phyloP scores from a whole-genome alignment of 2,329 filamentous ascomycete species.

The Exophiala bonariae region DNA sequence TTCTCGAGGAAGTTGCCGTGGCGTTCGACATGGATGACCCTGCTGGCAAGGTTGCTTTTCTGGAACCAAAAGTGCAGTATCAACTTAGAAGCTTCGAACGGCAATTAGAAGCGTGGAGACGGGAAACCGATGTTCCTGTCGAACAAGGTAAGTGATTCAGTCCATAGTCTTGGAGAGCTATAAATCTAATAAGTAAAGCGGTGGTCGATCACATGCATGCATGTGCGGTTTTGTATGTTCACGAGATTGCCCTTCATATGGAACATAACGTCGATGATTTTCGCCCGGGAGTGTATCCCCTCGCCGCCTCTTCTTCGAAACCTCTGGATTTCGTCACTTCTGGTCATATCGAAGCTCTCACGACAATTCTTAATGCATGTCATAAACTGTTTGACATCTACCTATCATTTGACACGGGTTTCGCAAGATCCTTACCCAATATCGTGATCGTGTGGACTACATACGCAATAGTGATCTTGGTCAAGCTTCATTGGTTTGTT shows the following conservation, averaged over 20 bases:
- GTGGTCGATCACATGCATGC: constrained; percentile 61
- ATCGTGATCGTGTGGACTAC: constrained; percentile 72
- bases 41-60: constrained; percentile 51
- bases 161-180: background rate
- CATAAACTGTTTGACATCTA: constrained; percentile 67
- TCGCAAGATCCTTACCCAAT: constrained; percentile 65
- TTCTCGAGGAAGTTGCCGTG: constrained; percentile 67
- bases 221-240: constrained; percentile 68
- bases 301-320: constrained; percentile 27
- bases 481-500: constrained; percentile 71
- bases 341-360: constrained; percentile 66
- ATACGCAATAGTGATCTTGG: constrained; percentile 68
- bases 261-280: constrained; percentile 60
- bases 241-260: constrained; percentile 70
- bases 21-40: constrained; percentile 68
- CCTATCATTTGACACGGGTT: constrained; percentile 56
- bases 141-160: constrained; percentile 55
- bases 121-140: constrained; percentile 51
- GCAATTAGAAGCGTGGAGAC: constrained; percentile 61
- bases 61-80: constrained; percentile 64
- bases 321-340: constrained; percentile 42
- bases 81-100: constrained; percentile 64
- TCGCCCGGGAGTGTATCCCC: constrained; percentile 20
- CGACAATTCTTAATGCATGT: constrained; percentile 61
- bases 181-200: constrained; percentile 1